These are phyloP conservation scores for Berberis vulgaris DNA, from an alignment of 164 flowering plant species.

Conservation along the genomic window DNA sequence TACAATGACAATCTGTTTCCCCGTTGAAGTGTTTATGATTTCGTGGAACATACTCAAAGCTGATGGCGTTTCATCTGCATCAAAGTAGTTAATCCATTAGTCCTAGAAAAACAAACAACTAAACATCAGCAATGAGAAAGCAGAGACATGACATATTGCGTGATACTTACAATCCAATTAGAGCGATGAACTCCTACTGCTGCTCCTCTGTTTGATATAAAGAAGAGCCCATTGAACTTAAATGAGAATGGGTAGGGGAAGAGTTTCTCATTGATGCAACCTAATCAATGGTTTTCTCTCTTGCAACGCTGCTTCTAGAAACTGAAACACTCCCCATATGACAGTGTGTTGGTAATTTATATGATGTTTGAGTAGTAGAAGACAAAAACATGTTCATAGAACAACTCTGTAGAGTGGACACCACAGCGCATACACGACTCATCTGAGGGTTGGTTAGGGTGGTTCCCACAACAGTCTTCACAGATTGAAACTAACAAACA, in stretches of 20 bases:
- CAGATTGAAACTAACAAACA: no score
- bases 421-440: no score
- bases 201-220: constrained; percentile 3
- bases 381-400: no score
- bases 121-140: background rate
- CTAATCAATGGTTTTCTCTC: constrained; percentile 43
- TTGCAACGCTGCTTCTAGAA: no score
- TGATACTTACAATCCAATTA: constrained; percentile 29
- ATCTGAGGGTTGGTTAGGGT: no score
- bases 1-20: constrained; percentile 56
- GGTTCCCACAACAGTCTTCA: no score
- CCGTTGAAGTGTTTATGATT: constrained; percentile 45
- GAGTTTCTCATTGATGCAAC: constrained; percentile 87
- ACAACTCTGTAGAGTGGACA: no score
- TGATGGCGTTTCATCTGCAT: constrained; percentile 55
- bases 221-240: constrained; percentile 23
- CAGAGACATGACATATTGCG: background rate
- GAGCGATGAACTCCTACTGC: no score
- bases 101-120: background rate
- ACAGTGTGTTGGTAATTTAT: no score
- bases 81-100: background rate
- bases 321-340: no score
- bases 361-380: no score
- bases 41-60: constrained; percentile 67
- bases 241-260: constrained; percentile 51